phyloP scores from a whole-genome alignment of 495 filamentous ascomycete species.

The Staphylotrichum tortipilum region DNA sequence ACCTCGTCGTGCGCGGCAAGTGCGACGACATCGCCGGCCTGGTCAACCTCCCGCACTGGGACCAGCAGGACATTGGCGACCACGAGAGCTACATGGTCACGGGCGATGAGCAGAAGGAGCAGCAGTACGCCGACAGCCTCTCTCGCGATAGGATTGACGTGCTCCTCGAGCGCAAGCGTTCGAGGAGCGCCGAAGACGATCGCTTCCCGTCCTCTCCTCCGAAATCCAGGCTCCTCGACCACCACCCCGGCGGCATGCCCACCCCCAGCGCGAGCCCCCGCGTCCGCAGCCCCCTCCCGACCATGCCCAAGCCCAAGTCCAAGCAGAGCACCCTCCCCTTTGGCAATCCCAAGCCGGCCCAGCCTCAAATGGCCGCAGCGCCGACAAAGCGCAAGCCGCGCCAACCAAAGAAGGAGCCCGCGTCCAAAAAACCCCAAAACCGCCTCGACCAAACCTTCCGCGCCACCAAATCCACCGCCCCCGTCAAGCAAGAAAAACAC shows the following conservation, averaged over 20 bases:
- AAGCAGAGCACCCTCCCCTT: constrained; percentile 37
- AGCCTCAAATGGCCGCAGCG: constrained; percentile 19
- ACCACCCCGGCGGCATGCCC: constrained; percentile 44
- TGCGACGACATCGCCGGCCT: constrained; percentile 80
- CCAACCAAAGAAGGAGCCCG: constrained; percentile 29
- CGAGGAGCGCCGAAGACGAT: constrained; percentile 18
- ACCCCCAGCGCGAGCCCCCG: constrained; percentile 54
- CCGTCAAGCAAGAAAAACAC: not conserved
- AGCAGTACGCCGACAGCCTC: constrained; percentile 21
- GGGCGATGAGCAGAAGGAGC: constrained; percentile 33
- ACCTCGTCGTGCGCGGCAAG: constrained; percentile 76
- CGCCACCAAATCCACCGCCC: constrained; percentile 27
- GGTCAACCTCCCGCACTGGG: constrained; percentile 65
- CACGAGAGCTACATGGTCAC: constrained; percentile 29
- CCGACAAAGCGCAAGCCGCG: constrained; percentile 25
- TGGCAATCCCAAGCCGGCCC: constrained; percentile 11
- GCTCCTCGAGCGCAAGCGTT: constrained; percentile 26
- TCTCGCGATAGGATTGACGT: constrained; percentile 33
- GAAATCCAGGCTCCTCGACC: constrained; percentile 15
- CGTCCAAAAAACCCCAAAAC: constrained; percentile 24
- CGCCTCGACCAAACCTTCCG: constrained; percentile 35
- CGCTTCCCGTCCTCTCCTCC: constrained; percentile 5
- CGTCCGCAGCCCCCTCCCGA: constrained; percentile 41
- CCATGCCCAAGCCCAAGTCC: constrained; percentile 19
- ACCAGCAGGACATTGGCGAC: constrained; percentile 48